Base-by-base conservation (phyloP, 1,139 yeast genomes). In the Sugiyamaella castrensis region DNA sequence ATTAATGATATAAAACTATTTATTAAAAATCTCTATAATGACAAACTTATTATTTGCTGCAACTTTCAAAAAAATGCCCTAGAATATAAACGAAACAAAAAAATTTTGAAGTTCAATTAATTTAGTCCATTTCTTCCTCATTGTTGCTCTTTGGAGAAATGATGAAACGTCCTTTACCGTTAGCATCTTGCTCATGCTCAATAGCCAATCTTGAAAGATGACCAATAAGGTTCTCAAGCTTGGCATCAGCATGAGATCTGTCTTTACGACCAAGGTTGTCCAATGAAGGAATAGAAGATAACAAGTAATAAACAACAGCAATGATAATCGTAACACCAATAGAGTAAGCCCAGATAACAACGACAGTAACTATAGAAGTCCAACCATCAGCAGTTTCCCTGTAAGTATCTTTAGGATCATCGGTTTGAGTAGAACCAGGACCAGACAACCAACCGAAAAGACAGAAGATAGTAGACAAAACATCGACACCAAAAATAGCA, bases 381-480 rank as follows among this genome's bases (percentile, higher is more conserved):
- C 95, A 86, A 85, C 89, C 89, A 76, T 87, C 94, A 32, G 62
- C 45, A 47, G 69, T 64, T 66, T 66, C 70, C 45, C 55, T 56
- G 58, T 54, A 65, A 43, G 49, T 40, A 48, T 63, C 65, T 19
- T 49, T 52, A 44, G 70, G 70, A 43, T 51, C 38, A 38, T 47
- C 57, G 19, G 12, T 29, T 51, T 44, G 56, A 40, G 66, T 62
- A 33, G 64, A 62, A 46, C 66, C 66, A 40, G 66, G 61, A 53
- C 70, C 70, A 65, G 96, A 87, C 89, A 94, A 84, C 96, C 96
- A 89, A 66, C 97, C 96, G 83, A 88, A 89, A 70, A 88, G 76
- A 66, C 87, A 76, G 81, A 87, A 87, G 82, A 87, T 81, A 58
- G 95, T 87, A 62, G 96, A 94, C 65, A 87, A 74, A 77, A 87